Percentiles rank a stretch among this genome's conserved stretches.
phyloP scores from a whole-genome alignment of 192 early-diverging fungal genomes.

The Phycomyces nitens region DNA sequence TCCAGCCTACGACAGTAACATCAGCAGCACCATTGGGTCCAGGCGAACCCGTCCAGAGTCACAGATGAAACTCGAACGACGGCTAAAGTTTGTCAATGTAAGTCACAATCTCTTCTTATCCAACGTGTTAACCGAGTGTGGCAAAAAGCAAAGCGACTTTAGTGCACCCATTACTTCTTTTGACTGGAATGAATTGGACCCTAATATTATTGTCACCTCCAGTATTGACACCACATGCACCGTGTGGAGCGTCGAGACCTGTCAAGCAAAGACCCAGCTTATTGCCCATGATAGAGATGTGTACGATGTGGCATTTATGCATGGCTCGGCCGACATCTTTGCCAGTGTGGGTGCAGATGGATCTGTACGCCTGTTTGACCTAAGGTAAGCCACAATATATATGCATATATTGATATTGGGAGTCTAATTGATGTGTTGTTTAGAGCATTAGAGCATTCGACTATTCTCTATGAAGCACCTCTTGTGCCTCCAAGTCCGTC shows the following conservation, averaged over 20 bases:
- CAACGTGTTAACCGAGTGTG: conserved; percentile 33
- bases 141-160: conserved; percentile 62
- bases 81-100: conserved; percentile 37
- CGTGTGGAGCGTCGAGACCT: conserved; percentile 92
- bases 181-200: conserved; percentile 92
- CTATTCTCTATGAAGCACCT: conserved; percentile 90
- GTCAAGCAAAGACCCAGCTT: conserved; percentile 94
- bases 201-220: conserved; percentile 79
- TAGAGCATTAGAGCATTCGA: conserved; percentile 92
- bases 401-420: no score
- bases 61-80: conserved; percentile 11
- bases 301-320: conserved; percentile 94
- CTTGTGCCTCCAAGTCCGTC: conserved; percentile 31
- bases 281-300: conserved; percentile 98
- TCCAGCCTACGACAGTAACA: conserved; percentile 21
- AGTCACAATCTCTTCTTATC: no score
- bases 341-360: conserved; percentile 95
- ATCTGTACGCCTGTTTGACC: conserved; percentile 93
- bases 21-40: background rate
- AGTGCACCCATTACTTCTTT: conserved; percentile 90
- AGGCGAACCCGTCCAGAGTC: conserved; percentile 39
- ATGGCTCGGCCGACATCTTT: conserved; percentile 80
- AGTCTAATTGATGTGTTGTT: background rate
- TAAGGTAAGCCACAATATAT: conserved; percentile 45
- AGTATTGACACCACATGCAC: conserved; percentile 98